Conservation (phyloP, 2,329 filamentous ascomycete genomes). For the Colletotrichum eremochloae region DNA sequence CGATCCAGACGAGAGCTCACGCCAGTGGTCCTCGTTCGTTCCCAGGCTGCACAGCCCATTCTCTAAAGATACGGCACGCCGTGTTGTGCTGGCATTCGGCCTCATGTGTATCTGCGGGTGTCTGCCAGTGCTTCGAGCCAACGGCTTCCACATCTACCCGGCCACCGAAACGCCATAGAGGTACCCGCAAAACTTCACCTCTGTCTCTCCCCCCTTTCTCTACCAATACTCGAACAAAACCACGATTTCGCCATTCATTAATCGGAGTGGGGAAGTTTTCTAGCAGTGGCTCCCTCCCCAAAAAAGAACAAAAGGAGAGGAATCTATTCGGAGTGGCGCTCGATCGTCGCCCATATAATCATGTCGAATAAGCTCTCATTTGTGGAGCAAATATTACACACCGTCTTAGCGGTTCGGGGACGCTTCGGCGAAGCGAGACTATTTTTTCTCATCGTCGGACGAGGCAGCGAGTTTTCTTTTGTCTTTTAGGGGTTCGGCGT, state of each 20-base stretch:
- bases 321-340: constrained; percentile 26
- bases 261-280: not conserved
- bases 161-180: constrained; percentile 32
- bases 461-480: constrained; percentile 39
- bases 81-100: constrained; percentile 49
- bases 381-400: constrained; percentile 34
- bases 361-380: constrained; percentile 26
- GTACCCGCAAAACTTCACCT: not conserved
- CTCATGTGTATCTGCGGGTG: constrained; percentile 47
- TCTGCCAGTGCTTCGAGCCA: constrained; percentile 40
- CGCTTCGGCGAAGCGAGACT: constrained; percentile 23
- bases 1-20: constrained; percentile 14
- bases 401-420: constrained; percentile 5
- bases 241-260: constrained; percentile 4
- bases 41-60: constrained; percentile 39
- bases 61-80: constrained; percentile 46
- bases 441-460: constrained; percentile 39
- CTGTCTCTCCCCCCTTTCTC: not conserved
- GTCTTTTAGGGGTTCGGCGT: constrained; percentile 42
- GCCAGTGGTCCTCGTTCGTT: constrained; percentile 32
- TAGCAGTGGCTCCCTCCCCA: not conserved
- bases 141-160: constrained; percentile 37
- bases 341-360: constrained; percentile 28
- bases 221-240: not conserved
- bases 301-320: constrained; percentile 12